Base-by-base conservation (phyloP, 164 flowering plant species). In the Nelumbo lutea region DNA sequence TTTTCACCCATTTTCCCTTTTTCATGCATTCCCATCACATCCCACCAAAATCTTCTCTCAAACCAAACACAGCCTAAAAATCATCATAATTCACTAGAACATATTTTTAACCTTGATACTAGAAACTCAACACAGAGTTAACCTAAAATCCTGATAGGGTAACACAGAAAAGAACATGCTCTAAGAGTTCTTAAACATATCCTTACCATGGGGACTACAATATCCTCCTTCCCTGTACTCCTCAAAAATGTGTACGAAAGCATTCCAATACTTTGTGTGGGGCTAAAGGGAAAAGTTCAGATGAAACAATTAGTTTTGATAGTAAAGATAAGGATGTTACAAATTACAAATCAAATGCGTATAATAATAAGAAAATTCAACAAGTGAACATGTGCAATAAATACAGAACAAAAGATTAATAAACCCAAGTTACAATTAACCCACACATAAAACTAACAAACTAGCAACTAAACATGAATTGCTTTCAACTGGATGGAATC, bases 181-280 rank as follows among this genome's bases (percentile, higher is more conserved):
- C 11, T 10, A 60, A 60, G 1, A 10, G 1, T 9, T 1, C 3
- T 60, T 41, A 0, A 4, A 59, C 47, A 42, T 15, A 44, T 27
- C 47, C 77, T 83, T 88, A 92, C 97, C 88, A 90, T 89, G 52
- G 98, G 98, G 71, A 93, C 98, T 50, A 90, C 85, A 66, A 93
- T 93, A 78, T 93, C 98, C 81, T 93, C 93, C 80, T 86, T 89
- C 38, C 96, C 86, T 1, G 96, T 90, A 75, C 83, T 81, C 81
- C 81, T 82, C 79, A 93, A 80, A 78, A 90, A 93, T 57, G 96
- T 89, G 79, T 89, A 90, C 11, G 97, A 90, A 51, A 93, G 79
- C 76, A 93, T 65, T 64, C 98, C 98, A 80, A 93, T 88, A 81
- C 91, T 93, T 70, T 87, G 90, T 38, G 98, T 87, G 3, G 83